phyloP scores from a whole-genome alignment of 441 rosid species.

The Eugenia klotzschiana region DNA sequence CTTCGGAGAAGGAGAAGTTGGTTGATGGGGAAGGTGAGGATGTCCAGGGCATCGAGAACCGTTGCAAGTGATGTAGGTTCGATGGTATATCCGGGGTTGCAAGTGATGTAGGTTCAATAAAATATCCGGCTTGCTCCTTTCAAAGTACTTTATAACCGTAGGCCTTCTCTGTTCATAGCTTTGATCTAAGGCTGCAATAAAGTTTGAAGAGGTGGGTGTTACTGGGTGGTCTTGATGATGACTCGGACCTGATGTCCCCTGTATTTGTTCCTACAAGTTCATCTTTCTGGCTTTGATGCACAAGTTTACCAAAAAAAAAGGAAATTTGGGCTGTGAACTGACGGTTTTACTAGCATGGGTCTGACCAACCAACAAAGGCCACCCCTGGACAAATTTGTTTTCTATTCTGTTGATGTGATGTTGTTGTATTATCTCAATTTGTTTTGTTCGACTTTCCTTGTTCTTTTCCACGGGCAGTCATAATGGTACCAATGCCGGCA shows the following conservation, averaged over 20 bases:
- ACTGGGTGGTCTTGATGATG: not conserved
- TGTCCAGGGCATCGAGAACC: not conserved
- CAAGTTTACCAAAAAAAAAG: not conserved
- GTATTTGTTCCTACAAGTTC: not conserved
- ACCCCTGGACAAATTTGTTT: not conserved
- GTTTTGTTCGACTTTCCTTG: not conserved
- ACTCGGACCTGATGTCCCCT: not conserved
- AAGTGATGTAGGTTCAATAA: not conserved
- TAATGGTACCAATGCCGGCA: not conserved
- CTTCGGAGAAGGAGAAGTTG: conserved; percentile 24
- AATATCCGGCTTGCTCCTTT: not conserved
- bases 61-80: not conserved
- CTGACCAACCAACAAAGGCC: not conserved
- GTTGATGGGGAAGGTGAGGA: not conserved
- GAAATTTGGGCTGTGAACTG: not conserved
- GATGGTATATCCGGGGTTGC: not conserved
- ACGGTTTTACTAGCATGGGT: not conserved
- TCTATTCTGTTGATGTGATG: not conserved
- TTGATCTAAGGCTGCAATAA: not conserved
- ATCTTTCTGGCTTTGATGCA: not conserved
- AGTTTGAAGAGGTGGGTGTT: not conserved
- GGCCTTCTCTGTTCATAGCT: not conserved
- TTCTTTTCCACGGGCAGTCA: not conserved
- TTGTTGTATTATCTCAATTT: not conserved
- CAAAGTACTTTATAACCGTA: not conserved